Conservation (phyloP, 306 rosid species). For the Cucumis cinereus region DNA sequence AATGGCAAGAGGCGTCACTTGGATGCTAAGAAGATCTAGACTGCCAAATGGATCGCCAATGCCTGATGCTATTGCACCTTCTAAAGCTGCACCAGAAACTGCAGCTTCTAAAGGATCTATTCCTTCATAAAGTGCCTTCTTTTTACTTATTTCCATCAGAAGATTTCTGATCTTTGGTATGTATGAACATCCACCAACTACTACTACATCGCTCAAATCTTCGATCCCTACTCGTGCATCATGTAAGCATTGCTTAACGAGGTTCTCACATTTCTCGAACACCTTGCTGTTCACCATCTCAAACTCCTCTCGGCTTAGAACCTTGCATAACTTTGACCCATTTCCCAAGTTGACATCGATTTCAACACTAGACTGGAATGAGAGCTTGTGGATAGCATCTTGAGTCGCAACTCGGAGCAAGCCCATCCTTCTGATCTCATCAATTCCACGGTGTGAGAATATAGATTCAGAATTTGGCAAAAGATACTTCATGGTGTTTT, state of each 20-base stretch:
- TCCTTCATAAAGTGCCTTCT: constrained; percentile 38
- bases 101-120: constrained; percentile 75
- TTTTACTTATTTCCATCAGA: constrained; percentile 25
- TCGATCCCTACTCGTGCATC: constrained; percentile 52
- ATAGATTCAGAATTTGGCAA: constrained; percentile 44
- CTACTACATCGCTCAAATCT: constrained; percentile 53
- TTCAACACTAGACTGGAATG: constrained; percentile 29
- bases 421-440: constrained; percentile 42
- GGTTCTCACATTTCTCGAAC: constrained; percentile 53
- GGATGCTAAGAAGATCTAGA: constrained; percentile 67
- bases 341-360: constrained; percentile 59
- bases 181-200: constrained; percentile 70
- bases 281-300: constrained; percentile 56
- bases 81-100: constrained; percentile 71
- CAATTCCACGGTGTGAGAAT: constrained; percentile 28
- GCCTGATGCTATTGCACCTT: constrained; percentile 83
- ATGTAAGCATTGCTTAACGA: constrained; percentile 49
- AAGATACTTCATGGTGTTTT: constrained; percentile 58
- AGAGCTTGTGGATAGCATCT: constrained; percentile 71
- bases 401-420: constrained; percentile 65
- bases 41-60: constrained; percentile 62
- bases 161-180: constrained; percentile 58
- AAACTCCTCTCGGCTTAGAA: constrained; percentile 43
- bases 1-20: constrained; percentile 63
- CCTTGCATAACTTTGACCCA: constrained; percentile 39